These are phyloP conservation scores for Saposhnikovia divaricata DNA, from an alignment of 129 eudicot genomes.

Conservation along the genomic window DNA sequence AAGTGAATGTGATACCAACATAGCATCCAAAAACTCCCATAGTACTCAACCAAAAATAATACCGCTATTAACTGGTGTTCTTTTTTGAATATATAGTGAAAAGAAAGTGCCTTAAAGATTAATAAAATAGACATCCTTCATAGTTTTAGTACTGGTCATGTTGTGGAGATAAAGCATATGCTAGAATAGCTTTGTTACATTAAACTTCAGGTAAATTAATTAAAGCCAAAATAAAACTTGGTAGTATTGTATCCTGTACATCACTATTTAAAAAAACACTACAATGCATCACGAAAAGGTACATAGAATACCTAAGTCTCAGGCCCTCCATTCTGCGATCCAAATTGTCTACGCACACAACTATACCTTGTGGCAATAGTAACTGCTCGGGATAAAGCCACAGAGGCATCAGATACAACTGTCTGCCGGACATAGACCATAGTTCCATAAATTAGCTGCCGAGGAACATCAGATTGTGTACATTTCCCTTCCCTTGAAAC, in stretches of 20 bases:
- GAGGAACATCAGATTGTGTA: slow-evolving; percentile 76
- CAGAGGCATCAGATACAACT: slow-evolving; percentile 79
- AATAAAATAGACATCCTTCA: background rate
- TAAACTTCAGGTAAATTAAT: background rate
- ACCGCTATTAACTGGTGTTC: background rate
- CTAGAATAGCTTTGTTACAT: background rate
- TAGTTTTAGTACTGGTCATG: background rate
- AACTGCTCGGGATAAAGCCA: slow-evolving; percentile 86
- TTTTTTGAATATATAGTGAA: background rate
- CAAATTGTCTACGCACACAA: slow-evolving; percentile 93
- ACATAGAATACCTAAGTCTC: slow-evolving; percentile 71
- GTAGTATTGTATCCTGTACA: background rate
- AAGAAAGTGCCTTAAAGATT: background rate
- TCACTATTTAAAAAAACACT: background rate
- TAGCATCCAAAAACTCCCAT: background rate
- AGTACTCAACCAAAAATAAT: too few species aligned
- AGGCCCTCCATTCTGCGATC: slow-evolving; percentile 78
- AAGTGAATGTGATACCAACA: background rate
- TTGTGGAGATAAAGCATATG: background rate
- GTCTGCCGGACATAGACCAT: slow-evolving; percentile 93
- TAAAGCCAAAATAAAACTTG: background rate
- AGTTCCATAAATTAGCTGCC: slow-evolving; percentile 88
- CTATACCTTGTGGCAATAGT: slow-evolving; percentile 97
- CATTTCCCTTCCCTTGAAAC: too few species aligned
- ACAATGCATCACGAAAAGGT: background rate